Evolutionary conservation across 495 filamentous ascomycete genomes (phyloP).

Genomic region (Rostrohypoxylon terebratum): DNA sequence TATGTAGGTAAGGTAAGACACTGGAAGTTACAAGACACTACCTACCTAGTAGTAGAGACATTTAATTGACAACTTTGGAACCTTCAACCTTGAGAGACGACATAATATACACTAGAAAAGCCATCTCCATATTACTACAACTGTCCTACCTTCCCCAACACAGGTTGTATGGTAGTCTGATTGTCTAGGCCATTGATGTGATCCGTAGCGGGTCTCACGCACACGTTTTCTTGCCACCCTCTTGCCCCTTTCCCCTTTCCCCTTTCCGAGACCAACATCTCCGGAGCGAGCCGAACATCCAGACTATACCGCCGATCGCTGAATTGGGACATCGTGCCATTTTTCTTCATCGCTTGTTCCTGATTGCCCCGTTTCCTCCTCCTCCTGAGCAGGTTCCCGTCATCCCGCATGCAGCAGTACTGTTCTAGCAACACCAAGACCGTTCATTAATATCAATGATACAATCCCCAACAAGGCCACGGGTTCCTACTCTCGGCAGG

Average conservation of each 20-base stretch:
- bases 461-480: constrained; percentile 8
- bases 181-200: neutral
- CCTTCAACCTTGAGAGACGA: constrained; percentile 13
- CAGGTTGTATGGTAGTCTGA: constrained; percentile 1
- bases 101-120: neutral
- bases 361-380: neutral
- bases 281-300: constrained; percentile 37
- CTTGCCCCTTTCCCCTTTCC: neutral
- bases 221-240: neutral
- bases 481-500: neutral
- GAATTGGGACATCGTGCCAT: constrained; percentile 25
- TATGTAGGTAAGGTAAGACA: neutral
- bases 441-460: neutral
- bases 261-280: constrained; percentile 21
- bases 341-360: constrained; percentile 16
- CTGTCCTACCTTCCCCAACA: neutral
- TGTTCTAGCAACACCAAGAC: constrained; percentile 21
- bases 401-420: constrained; percentile 5
- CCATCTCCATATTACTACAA: constrained; percentile 7
- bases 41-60: too few relatives aligned
- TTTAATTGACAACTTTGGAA: constrained; percentile 1
- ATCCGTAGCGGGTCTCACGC: constrained; percentile 10
- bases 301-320: constrained; percentile 15
- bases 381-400: neutral
- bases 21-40: too few relatives aligned